phyloP scores from a whole-genome alignment of 192 early-diverging fungal species.

The Coemansia sp. region DNA sequence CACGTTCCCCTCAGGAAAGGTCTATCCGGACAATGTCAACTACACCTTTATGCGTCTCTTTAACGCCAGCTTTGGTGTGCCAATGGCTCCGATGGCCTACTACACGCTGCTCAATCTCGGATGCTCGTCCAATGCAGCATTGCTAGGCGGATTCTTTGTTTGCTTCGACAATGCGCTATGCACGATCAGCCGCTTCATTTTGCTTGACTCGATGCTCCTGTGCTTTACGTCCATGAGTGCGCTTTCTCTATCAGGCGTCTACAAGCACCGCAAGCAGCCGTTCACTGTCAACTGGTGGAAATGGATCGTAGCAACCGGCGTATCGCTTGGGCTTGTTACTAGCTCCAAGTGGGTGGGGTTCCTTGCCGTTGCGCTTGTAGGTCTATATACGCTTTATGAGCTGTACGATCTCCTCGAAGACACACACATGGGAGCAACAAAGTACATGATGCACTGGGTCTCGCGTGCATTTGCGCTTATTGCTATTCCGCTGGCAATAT shows the following conservation, averaged over 20 bases:
- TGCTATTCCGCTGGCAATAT: conserved; percentile 76
- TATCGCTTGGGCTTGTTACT: conserved; percentile 81
- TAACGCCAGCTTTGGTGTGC: conserved; percentile 83
- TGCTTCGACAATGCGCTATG: conserved; percentile 65
- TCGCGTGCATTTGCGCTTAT: conserved; percentile 80
- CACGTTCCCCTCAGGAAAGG: conserved; percentile 72
- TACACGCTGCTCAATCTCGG: conserved; percentile 76
- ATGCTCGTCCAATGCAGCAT: conserved; percentile 63
- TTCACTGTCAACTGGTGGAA: conserved; percentile 88
- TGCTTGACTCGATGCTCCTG: conserved; percentile 93
- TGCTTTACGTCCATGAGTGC: conserved; percentile 76
- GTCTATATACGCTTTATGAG: conserved; percentile 89
- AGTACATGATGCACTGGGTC: conserved; percentile 81
- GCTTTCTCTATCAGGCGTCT: conserved; percentile 70
- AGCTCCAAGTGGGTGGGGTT: conserved; percentile 98
- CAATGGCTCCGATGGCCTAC: conserved; percentile 89
- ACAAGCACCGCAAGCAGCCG: conserved; percentile 71
- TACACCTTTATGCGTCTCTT: conserved; percentile 89
- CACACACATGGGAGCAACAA: conserved; percentile 57
- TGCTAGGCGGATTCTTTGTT: conserved; percentile 80
- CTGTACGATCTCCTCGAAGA: conserved; percentile 88
- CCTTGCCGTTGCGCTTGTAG: conserved; percentile 87
- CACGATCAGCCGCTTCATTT: conserved; percentile 86
- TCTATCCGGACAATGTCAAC: conserved; percentile 81
- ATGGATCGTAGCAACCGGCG: conserved; percentile 84